These are phyloP conservation scores for Tulasnella sp. DNA, from an alignment of 768 basidiomycete genomes.

Conservation along the genomic window DNA sequence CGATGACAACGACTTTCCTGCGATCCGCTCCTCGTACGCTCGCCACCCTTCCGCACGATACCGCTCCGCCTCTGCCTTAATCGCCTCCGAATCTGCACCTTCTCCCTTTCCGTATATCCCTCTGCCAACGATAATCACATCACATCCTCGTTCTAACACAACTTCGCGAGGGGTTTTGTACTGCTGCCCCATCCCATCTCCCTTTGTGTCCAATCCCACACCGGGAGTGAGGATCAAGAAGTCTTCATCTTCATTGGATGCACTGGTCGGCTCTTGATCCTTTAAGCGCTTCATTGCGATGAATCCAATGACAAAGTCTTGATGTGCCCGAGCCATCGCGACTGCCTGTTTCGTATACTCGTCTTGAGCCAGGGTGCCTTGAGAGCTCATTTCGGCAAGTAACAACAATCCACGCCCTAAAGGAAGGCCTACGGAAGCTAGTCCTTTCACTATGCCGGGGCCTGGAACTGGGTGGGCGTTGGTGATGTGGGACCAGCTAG, in stretches of 20 bases:
- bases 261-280: conserved; percentile 33
- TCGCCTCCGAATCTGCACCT: conserved; percentile 31
- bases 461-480: conserved; percentile 96
- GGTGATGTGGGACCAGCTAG: conserved; percentile 92
- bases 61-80: conserved; percentile 55
- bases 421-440: conserved; percentile 74
- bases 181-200: conserved; percentile 88
- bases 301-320: conserved; percentile 91
- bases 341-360: conserved; percentile 76
- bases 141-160: conserved; percentile 68
- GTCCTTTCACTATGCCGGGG: conserved; percentile 87
- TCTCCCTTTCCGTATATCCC: conserved; percentile 72
- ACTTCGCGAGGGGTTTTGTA: conserved; percentile 86
- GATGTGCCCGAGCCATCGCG: conserved; percentile 70
- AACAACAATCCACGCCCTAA: conserved; percentile 78
- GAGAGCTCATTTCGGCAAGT: conserved; percentile 93
- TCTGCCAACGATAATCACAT: conserved; percentile 94
- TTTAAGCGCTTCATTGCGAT: conserved; percentile 86
- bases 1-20: not conserved
- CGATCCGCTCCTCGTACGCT: conserved; percentile 59
- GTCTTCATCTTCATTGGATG: conserved; percentile 46
- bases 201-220: conserved; percentile 66
- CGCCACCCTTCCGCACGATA: conserved; percentile 84
- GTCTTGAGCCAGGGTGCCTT: conserved; percentile 73
- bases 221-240: conserved; percentile 90